A percentile compares a stretch with the other conserved stretches of the same genome.
Conservation (phyloP, 2,329 filamentous ascomycete species). For the Diaporthe citrichinensis region DNA sequence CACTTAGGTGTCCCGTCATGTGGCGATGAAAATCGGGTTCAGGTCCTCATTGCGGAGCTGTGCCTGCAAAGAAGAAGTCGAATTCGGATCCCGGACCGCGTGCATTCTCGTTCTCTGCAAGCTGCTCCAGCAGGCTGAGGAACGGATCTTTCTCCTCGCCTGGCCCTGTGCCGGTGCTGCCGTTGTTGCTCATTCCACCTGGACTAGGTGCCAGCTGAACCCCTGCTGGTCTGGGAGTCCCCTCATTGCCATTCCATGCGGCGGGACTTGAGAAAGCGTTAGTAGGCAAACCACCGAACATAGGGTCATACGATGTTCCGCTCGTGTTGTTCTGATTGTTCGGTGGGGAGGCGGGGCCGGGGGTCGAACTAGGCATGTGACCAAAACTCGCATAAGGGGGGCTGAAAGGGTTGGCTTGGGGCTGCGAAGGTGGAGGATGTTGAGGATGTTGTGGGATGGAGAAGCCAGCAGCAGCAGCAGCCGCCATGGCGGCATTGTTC, state of each 20-base stretch:
- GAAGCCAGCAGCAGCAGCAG: slow-evolving; percentile 56
- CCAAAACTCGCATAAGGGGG: slow-evolving; percentile 54
- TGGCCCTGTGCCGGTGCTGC: slow-evolving; percentile 59
- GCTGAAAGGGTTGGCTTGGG: slow-evolving; percentile 56
- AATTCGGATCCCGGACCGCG: slow-evolving; percentile 80
- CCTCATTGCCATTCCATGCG: slow-evolving; percentile 62
- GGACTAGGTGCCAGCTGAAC: slow-evolving; percentile 56
- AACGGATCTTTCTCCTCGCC: slow-evolving; percentile 85
- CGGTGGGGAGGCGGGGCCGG: slow-evolving; percentile 49
- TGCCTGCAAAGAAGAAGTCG: slow-evolving; percentile 77
- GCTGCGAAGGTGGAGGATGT: slow-evolving; percentile 41
- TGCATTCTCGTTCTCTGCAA: slow-evolving; percentile 84
- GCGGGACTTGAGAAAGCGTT: slow-evolving; percentile 67
- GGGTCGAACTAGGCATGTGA: slow-evolving; percentile 49
- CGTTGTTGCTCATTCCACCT: slow-evolving; percentile 63
- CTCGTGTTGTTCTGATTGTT: slow-evolving; percentile 51
- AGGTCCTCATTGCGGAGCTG: slow-evolving; percentile 37
- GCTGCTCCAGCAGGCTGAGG: slow-evolving; percentile 81
- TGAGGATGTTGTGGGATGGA: slow-evolving; percentile 48
- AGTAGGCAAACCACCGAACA: slow-evolving; percentile 70
- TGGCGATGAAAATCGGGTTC: no score
- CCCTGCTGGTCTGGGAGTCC: slow-evolving; percentile 39
- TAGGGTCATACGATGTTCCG: slow-evolving; percentile 66
- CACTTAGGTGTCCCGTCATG: not conserved
- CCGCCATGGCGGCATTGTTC: slow-evolving; percentile 53